These are phyloP conservation scores for Ceratocystis smalleyi DNA, from an alignment of 2,329 filamentous ascomycete genomes.

Conservation along the genomic window DNA sequence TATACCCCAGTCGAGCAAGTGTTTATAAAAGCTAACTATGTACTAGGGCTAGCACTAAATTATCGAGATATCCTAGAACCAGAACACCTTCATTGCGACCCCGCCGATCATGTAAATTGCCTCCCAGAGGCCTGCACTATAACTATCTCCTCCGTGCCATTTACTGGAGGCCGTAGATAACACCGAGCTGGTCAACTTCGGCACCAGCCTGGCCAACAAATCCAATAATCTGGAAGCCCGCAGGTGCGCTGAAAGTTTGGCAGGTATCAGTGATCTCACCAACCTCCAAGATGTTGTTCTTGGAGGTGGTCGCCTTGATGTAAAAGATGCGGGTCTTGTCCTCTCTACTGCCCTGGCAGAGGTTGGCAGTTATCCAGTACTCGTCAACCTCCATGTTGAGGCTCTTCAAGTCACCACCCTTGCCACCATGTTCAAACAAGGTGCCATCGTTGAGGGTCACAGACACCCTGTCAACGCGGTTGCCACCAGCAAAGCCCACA, in stretches of 20 bases:
- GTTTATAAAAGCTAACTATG: too few species aligned
- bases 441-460: conserved; percentile 35
- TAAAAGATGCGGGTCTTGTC: conserved; percentile 39
- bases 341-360: conserved; percentile 36
- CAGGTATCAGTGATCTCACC: conserved; percentile 35
- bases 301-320: conserved; percentile 36
- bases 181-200: conserved; percentile 39
- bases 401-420: conserved; percentile 30
- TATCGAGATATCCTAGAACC: neutral
- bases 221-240: conserved; percentile 38
- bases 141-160: neutral
- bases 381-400: conserved; percentile 34
- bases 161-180: conserved; percentile 32
- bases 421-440: conserved; percentile 37
- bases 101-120: too few species aligned
- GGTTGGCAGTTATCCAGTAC: conserved; percentile 31
- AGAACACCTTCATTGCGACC: neutral
- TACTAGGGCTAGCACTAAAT: too few species aligned
- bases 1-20: too few species aligned
- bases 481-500: conserved; percentile 32
- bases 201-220: conserved; percentile 37
- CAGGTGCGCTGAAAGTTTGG: conserved; percentile 29
- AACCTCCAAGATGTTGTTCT: conserved; percentile 30
- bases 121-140: neutral
- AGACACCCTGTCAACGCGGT: conserved; percentile 36